phyloP scores from a whole-genome alignment of 805 yeast species.

The Torulaspora microellipsoides region DNA sequence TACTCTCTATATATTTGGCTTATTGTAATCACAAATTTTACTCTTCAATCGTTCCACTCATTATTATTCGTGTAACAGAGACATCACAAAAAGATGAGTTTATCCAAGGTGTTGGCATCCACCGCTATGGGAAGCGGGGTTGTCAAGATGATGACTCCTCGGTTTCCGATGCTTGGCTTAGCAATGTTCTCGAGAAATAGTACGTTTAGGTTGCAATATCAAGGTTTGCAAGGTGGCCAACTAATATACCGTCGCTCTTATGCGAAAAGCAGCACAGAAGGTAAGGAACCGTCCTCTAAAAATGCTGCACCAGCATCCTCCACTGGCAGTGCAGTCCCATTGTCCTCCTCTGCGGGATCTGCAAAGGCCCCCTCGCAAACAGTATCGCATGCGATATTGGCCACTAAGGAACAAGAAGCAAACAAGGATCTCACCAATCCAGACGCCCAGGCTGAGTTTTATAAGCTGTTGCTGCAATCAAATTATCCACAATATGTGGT shows the following conservation, averaged over 20 bases:
- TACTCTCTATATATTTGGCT: no score
- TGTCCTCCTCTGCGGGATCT: neutral
- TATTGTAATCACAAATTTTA: no score
- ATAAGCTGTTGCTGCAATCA: conserved; percentile 63
- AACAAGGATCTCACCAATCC: conserved; percentile 69
- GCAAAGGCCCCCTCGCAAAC: conserved; percentile 6
- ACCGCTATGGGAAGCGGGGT: conserved; percentile 11
- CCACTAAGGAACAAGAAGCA: conserved; percentile 78
- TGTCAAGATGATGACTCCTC: conserved; percentile 4
- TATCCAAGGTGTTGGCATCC: conserved; percentile 9
- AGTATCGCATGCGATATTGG: conserved; percentile 41
- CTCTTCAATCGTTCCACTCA: no score
- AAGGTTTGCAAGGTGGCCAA: neutral
- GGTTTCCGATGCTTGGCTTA: conserved; percentile 4
- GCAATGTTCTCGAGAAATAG: conserved; percentile 3
- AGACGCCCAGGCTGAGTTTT: conserved; percentile 74
- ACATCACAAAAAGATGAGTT: conserved; percentile 6
- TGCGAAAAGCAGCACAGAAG: conserved; percentile 7
- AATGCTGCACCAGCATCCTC: neutral
- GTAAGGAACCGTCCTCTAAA: neutral
- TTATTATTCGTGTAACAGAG: no score
- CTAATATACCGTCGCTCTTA: conserved; percentile 13
- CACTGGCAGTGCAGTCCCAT: neutral
- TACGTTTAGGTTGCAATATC: neutral
- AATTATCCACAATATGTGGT: conserved; percentile 95